Conservation (phyloP, 2,329 filamentous ascomycete species). For the Teratosphaeria pseudoeucalypti region DNA sequence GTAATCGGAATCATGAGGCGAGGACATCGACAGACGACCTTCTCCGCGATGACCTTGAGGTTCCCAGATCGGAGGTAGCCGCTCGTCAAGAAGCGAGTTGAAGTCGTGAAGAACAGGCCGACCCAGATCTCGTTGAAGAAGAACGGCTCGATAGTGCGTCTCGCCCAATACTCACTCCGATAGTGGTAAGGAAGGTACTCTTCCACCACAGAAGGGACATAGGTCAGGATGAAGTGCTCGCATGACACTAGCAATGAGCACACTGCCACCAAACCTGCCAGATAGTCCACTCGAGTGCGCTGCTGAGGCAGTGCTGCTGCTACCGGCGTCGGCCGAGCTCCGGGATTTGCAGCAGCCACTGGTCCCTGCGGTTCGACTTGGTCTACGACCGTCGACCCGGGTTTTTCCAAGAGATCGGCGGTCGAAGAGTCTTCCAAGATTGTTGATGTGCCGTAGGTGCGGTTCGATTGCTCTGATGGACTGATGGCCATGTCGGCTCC, state of each 20-base stretch:
- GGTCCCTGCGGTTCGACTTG: constrained; percentile 6
- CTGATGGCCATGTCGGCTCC: background rate
- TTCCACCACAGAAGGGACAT: constrained; percentile 30
- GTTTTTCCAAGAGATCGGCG: background rate
- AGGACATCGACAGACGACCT: constrained; percentile 33
- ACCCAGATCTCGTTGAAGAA: constrained; percentile 39
- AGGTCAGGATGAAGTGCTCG: constrained; percentile 36
- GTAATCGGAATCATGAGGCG: constrained; percentile 37
- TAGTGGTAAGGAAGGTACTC: constrained; percentile 29
- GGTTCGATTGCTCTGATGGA: background rate
- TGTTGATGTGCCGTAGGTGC: background rate
- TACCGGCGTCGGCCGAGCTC: constrained; percentile 3
- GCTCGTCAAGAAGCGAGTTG: constrained; percentile 34
- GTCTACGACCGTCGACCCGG: background rate
- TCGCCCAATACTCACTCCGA: constrained; percentile 31
- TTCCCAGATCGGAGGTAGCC: constrained; percentile 34
- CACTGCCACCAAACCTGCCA: constrained; percentile 36
- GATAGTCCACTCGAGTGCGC: constrained; percentile 33
- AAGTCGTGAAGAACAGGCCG: constrained; percentile 39
- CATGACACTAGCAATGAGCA: constrained; percentile 37
- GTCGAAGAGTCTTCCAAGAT: constrained; percentile 4
- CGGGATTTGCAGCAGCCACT: constrained; percentile 7
- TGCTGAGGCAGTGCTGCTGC: constrained; percentile 5
- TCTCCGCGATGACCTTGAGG: constrained; percentile 34
- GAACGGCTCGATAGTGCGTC: constrained; percentile 34